These are phyloP conservation scores for Plasmodium ovale DNA, from an alignment of 169 alveolate species.

Conservation along the genomic window DNA sequence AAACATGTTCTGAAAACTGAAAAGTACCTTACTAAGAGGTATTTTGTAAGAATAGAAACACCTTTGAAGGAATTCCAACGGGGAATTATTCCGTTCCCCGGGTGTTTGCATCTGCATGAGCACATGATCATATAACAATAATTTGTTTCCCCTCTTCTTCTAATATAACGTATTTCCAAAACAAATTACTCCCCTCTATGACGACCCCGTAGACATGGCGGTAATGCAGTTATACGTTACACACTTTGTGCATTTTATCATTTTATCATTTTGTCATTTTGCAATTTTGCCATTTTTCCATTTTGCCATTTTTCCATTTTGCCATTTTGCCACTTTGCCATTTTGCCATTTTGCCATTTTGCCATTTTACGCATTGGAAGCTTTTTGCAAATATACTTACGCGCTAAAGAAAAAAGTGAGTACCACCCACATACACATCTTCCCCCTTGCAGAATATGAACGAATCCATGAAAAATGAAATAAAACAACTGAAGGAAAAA, in stretches of 20 bases:
- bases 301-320: no score
- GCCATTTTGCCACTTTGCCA: no score
- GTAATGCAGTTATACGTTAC: slow-evolving; percentile 9
- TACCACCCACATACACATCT: neutral
- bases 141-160: neutral
- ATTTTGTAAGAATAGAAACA: no score
- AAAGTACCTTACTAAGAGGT: no score
- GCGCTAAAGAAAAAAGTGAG: neutral
- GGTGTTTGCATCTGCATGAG: neutral
- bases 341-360: no score
- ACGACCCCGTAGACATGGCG: slow-evolving; percentile 5
- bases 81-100: neutral
- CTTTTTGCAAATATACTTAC: neutral
- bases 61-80: neutral
- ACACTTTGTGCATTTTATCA: no score
- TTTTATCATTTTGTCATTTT: no score
- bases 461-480: slow-evolving; percentile 54
- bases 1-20: no score
- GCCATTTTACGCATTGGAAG: neutral
- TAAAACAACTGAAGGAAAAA: slow-evolving; percentile 69
- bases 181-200: neutral
- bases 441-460: slow-evolving; percentile 7
- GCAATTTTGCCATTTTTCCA: no score
- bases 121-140: neutral
- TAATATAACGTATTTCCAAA: neutral